Conservation (phyloP, 2,329 filamentous ascomycete genomes). For the Ascomycota sp. region DNA sequence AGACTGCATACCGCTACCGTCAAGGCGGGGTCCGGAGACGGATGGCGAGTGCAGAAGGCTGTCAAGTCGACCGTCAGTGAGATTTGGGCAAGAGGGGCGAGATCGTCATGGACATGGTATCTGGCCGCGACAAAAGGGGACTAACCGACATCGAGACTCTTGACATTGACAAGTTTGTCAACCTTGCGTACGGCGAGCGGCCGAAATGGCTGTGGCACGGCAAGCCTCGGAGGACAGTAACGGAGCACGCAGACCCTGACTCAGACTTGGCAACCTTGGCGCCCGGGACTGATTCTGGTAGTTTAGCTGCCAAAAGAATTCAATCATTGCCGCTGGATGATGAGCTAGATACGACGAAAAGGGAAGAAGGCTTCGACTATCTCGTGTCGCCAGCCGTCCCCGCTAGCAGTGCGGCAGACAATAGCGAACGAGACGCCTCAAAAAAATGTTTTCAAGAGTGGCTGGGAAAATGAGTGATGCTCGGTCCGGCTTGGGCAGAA, state of each 20-base stretch:
- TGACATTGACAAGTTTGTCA: constrained; percentile 68
- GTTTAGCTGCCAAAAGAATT: constrained; percentile 24
- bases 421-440: constrained; percentile 33
- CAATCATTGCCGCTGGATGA: constrained; percentile 32
- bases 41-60: constrained; percentile 79
- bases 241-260: constrained; percentile 24
- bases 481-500: constrained; percentile 60
- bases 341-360: constrained; percentile 21
- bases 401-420: constrained; percentile 24
- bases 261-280: constrained; percentile 29
- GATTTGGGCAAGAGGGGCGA: constrained; percentile 87
- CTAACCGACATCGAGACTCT: constrained; percentile 85
- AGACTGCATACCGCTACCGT: constrained; percentile 66
- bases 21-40: constrained; percentile 74
- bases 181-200: constrained; percentile 58
- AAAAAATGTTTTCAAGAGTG: constrained; percentile 58
- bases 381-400: constrained; percentile 23
- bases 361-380: constrained; percentile 24
- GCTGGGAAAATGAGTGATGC: constrained; percentile 63
- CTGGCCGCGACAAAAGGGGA: constrained; percentile 65
- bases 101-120: constrained; percentile 88
- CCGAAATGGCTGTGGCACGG: constrained; percentile 92
- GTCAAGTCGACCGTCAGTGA: constrained; percentile 92
- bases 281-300: constrained; percentile 27
- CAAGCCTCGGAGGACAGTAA: constrained; percentile 49